These are phyloP conservation scores for Tolypocladium ophioglossoides DNA, from an alignment of 2,329 filamentous ascomycete species.

Conservation along the genomic window DNA sequence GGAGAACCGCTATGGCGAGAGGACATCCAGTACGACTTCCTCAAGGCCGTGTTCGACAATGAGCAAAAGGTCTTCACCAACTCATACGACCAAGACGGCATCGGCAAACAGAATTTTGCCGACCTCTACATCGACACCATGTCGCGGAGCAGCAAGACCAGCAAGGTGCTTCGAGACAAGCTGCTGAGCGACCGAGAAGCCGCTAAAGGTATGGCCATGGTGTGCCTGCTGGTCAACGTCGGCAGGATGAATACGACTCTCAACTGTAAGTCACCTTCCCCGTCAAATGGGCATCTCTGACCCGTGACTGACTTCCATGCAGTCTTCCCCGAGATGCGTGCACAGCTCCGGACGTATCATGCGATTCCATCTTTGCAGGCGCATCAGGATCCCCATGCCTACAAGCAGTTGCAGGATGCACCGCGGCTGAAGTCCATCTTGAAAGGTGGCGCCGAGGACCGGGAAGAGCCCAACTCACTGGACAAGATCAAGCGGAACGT, in stretches of 20 bases:
- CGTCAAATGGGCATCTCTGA: background rate
- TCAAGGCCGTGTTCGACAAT: conserved; percentile 71
- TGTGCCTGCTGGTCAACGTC: conserved; percentile 92
- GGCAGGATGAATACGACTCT: conserved; percentile 98
- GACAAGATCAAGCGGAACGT: conserved; percentile 63
- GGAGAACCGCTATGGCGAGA: conserved; percentile 78
- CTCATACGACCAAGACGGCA: conserved; percentile 57
- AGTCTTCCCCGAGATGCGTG: conserved; percentile 99
- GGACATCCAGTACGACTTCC: conserved; percentile 83
- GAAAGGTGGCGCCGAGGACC: conserved; percentile 90
- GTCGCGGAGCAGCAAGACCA: conserved; percentile 97
- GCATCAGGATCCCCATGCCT: conserved; percentile 86
- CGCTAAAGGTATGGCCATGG: conserved; percentile 98
- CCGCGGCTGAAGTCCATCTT: conserved; percentile 93
- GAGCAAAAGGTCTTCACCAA: conserved; percentile 74
- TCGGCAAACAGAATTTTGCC: conserved; percentile 69
- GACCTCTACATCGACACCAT: conserved; percentile 98
- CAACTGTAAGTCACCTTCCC: conserved; percentile 59
- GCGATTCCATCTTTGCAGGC: conserved; percentile 94
- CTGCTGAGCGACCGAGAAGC: conserved; percentile 83
- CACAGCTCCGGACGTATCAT: conserved; percentile 93
- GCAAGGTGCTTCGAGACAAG: conserved; percentile 96
- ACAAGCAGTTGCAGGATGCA: conserved; percentile 96
- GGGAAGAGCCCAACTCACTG: conserved; percentile 69
- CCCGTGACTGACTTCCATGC: conserved; percentile 8